Base-by-base conservation (phyloP, 2,329 filamentous ascomycete species). In the Aureobasidium sp. region DNA sequence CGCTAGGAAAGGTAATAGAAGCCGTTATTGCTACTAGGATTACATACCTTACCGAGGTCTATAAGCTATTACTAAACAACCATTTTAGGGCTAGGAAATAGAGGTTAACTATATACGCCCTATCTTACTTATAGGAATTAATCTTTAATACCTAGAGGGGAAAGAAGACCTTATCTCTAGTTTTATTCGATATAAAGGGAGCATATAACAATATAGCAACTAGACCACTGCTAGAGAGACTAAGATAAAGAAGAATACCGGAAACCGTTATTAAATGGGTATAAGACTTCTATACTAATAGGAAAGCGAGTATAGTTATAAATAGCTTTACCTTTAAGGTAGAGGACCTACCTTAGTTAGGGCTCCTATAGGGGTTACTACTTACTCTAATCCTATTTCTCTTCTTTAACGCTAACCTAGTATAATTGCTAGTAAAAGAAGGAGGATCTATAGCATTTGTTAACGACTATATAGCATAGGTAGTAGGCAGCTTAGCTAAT, bases 111-210 rank as follows among this genome's bases (percentile, higher is more conserved):
- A 69, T 71, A 64, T 66, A 75, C 50, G 71, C 72, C 59, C 69
- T 77, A 4, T 7, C 70, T 3, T 63, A 72, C 41, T 42, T 75
- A 13, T 53, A 69, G 57, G 66, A 73, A 62, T 21, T 67, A 11
- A 69, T 73, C 47, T 71, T 70, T 42, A 59, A 66, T 2, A 70
- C 68, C 4, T 72, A 66, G 71, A 65, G 67, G 61, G 61, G 63
- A 66, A 59, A 41, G 15, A 54, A 39, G n/a, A 68, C 72, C 8
- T 62, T 75, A 5, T 73, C 70, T 54, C 66, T 76, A 11, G 65
- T 74, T 50, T 73, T 69, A 59, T 77, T 77, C 54, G 71, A 77
- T 65, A 66, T 77, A 2, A 76, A 77, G 63, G 73, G 74, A 25
- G 74, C 72, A 55, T 77, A 74, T 61, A 77, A 77, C 52, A 67